phyloP scores from a whole-genome alignment of 257 asterid species.

The Salvia splendens region DNA sequence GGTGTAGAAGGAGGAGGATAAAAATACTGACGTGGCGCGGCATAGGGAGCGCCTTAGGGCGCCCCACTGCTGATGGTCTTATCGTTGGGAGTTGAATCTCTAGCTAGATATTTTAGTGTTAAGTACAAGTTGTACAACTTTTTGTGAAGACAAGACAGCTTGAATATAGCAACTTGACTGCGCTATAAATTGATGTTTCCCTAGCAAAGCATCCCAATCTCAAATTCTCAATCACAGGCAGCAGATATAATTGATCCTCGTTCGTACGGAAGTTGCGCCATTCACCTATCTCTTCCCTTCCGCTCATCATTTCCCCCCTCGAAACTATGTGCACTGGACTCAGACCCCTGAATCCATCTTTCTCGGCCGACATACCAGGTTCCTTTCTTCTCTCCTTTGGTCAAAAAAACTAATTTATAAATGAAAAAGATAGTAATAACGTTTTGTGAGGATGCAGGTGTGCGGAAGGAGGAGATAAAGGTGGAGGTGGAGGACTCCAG shows the following conservation, averaged over 20 bases:
- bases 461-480: slow-evolving; percentile 65
- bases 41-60: no score
- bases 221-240: no score
- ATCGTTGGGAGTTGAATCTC: not conserved
- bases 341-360: slow-evolving; percentile 68
- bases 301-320: slow-evolving; percentile 39
- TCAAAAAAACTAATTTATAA: no score
- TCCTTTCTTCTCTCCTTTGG: no score
- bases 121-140: no score
- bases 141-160: no score
- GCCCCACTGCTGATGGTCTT: no score
- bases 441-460: slow-evolving; percentile 42
- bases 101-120: not conserved
- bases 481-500: slow-evolving; percentile 69
- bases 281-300: slow-evolving; percentile 40
- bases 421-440: no score
- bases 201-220: no score
- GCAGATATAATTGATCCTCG: no score
- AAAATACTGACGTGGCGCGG: no score
- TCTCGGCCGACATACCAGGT: slow-evolving; percentile 81
- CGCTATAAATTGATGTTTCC: not conserved
- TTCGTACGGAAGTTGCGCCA: slow-evolving; percentile 43
- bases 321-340: slow-evolving; percentile 67
- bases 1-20: no score
- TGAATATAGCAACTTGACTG: slow-evolving; percentile 2